A percentile compares a stretch with the other conserved stretches of the same genome.
phyloP scores from a whole-genome alignment of 1,284 basidiomycete species.

The Thecaphora frezii region DNA sequence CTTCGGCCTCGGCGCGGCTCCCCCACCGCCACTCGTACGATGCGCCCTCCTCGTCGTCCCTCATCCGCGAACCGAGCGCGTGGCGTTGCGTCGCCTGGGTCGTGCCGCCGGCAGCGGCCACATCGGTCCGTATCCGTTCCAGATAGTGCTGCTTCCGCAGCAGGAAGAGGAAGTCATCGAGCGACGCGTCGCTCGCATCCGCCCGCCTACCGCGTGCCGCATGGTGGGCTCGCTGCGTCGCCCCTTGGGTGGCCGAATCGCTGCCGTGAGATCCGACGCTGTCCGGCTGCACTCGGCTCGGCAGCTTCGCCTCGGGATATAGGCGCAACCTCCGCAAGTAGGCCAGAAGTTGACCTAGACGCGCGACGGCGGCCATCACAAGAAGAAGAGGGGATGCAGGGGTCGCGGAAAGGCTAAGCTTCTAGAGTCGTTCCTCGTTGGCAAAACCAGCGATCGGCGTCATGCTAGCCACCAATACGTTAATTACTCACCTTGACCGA shows the following conservation, averaged over 20 bases:
- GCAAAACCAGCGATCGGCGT: no score
- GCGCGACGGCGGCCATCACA: no score
- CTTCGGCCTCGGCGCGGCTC: constrained; percentile 50
- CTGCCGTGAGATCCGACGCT: background rate
- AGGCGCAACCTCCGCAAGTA: constrained; percentile 24
- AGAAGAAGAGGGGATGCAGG: background rate
- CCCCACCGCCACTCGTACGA: constrained; percentile 57
- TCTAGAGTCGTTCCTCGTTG: no score
- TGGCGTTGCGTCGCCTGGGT: constrained; percentile 1
- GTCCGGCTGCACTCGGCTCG: background rate
- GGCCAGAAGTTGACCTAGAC: constrained; percentile 18
- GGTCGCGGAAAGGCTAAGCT: no score
- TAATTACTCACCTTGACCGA: constrained; percentile 50
- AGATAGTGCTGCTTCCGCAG: constrained; percentile 52
- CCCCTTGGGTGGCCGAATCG: background rate
- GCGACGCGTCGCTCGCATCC: constrained; percentile 14
- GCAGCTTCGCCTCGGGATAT: constrained; percentile 14
- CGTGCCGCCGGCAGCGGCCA: constrained; percentile 3
- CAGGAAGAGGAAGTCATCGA: constrained; percentile 39
- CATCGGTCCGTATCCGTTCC: constrained; percentile 37
- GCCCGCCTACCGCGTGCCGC: constrained; percentile 10
- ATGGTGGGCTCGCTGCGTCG: constrained; percentile 14
- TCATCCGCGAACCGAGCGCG: background rate
- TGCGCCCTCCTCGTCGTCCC: background rate
- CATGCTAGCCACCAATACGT: background rate